Base-by-base conservation (phyloP, 352 stramenopile species). In the Globisporangium solare region DNA sequence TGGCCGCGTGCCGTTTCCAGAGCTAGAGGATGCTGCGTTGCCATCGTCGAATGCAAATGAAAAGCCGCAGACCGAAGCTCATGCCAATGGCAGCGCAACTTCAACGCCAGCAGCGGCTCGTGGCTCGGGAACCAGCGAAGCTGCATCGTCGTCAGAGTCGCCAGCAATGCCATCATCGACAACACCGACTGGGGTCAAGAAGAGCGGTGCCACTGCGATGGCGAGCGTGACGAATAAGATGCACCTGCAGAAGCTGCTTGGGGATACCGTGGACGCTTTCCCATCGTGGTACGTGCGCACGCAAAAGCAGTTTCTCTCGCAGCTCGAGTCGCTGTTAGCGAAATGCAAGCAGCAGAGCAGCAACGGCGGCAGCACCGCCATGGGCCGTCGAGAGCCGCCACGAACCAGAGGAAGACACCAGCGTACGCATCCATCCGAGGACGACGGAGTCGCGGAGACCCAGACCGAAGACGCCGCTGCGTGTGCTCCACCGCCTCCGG, bases 1-100 rank as follows among this genome's bases (percentile, higher is more conserved):
- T 17, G 68, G 68, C 0, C 58, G 71, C 7, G 59, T 64, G n/a
- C 63, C 71, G n/a, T 78, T 70, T 54, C 35, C 55, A 2, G 41
- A 41, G 17, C 39, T 43, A 13, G 39, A 43, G 39, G 39, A 35
- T 11, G 27, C 27, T 35, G 1, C 7, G 5, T 3, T 35, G 27
- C 5, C 1, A 35, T 35, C 27, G 27, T 35, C 27, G 24, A 42
- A 37, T n/a, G 31, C 6, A 3, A 31, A 42, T 2, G 18, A 24
- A 2, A 47, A 41, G 21, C 27, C n/a, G 24, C 18, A 35, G 5
- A 24, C 47, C 1, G 43, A 47, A 7, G 17, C n/a, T 10, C n/a
- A 24, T 18, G 48, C 15, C n/a, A 22, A 18, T 21, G 10, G 15
- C 47, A 27, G 14, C 42, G 27, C 24, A n/a, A n/a, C 20, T 51